A percentile compares a stretch with the other conserved stretches of the same genome.
phyloP scores from a whole-genome alignment of 2,329 filamentous ascomycete genomes.

The Penicillium vulpinum region DNA sequence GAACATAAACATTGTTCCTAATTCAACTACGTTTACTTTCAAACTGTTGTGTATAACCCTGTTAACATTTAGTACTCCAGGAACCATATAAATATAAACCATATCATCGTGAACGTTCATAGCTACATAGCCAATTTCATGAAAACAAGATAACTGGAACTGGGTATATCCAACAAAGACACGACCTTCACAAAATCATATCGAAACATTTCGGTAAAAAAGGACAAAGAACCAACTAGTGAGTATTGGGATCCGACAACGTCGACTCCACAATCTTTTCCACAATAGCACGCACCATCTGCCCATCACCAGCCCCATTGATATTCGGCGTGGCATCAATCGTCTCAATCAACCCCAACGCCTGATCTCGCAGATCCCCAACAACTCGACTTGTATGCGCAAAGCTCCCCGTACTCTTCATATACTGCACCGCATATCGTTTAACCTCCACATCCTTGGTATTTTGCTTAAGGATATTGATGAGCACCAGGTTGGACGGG shows the following conservation, averaged over 20 bases:
- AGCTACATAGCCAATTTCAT: slow-evolving; percentile 2
- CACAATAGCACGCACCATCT: slow-evolving; percentile 65
- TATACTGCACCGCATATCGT: slow-evolving; percentile 83
- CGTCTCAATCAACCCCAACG: slow-evolving; percentile 62
- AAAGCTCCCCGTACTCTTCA: slow-evolving; percentile 88
- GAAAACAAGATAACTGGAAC: slow-evolving; percentile 8
- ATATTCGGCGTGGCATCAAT: slow-evolving; percentile 54
- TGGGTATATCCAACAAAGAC: slow-evolving; percentile 20
- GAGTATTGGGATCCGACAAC: slow-evolving; percentile 25
- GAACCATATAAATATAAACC: slow-evolving; percentile 4
- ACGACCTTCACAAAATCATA: background rate
- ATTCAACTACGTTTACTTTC: slow-evolving; percentile 2
- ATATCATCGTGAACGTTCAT: slow-evolving; percentile 11
- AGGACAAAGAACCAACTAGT: background rate
- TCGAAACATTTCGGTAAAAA: background rate
- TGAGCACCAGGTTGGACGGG: slow-evolving; percentile 62
- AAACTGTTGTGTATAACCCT: background rate
- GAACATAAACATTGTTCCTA: slow-evolving; percentile 2
- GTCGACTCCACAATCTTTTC: slow-evolving; percentile 60
- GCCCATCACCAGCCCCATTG: slow-evolving; percentile 55
- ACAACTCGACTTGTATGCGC: slow-evolving; percentile 75
- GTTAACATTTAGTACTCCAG: background rate
- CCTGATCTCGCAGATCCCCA: slow-evolving; percentile 62
- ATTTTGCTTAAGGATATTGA: slow-evolving; percentile 92
- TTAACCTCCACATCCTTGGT: slow-evolving; percentile 85